Percentiles rank a stretch among this genome's conserved stretches.
Conservation (phyloP, 108 stramenopile genomes). For the Epithemia pelagica region DNA sequence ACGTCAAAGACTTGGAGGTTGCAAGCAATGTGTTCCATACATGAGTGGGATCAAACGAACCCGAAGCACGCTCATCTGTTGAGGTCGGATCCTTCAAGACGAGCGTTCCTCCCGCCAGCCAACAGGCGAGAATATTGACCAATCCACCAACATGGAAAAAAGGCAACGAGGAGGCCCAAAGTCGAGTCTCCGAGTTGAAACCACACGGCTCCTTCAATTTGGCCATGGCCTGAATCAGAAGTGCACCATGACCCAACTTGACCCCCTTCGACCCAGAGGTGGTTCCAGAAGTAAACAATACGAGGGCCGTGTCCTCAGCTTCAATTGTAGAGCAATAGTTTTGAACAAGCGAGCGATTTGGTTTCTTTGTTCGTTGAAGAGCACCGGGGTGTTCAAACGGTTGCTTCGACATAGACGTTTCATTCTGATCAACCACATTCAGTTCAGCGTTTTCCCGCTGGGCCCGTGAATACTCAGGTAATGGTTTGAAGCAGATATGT, state of each 20-base stretch:
- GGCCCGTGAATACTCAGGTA: slow-evolving; percentile 7
- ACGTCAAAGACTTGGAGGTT: background rate
- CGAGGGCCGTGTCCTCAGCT: slow-evolving; percentile 39
- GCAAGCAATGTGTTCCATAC: slow-evolving; percentile 24
- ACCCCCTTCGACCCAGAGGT: slow-evolving; percentile 72
- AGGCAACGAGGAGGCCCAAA: slow-evolving; percentile 83
- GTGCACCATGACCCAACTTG: slow-evolving; percentile 60
- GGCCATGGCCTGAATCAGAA: slow-evolving; percentile 60
- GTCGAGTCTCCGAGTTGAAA: slow-evolving; percentile 41
- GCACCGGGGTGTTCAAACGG: background rate
- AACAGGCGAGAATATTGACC: slow-evolving; percentile 64
- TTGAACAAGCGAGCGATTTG: background rate
- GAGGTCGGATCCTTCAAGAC: slow-evolving; percentile 39
- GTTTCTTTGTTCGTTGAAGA: background rate
- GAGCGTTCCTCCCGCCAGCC: slow-evolving; percentile 68
- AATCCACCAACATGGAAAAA: slow-evolving; percentile 91
- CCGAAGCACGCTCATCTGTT: background rate
- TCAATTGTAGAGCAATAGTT: background rate
- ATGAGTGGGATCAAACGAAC: slow-evolving; percentile 19
- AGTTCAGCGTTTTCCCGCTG: background rate
- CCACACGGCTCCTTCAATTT: slow-evolving; percentile 51
- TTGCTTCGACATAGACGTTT: background rate
- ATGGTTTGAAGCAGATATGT: background rate
- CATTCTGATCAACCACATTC: background rate
- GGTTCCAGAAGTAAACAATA: slow-evolving; percentile 83